Percentiles rank a stretch among this genome's conserved stretches.
Evolutionary conservation across 352 stramenopile genomes (phyloP).

Genomic region (Phytophthora parvispora): DNA sequence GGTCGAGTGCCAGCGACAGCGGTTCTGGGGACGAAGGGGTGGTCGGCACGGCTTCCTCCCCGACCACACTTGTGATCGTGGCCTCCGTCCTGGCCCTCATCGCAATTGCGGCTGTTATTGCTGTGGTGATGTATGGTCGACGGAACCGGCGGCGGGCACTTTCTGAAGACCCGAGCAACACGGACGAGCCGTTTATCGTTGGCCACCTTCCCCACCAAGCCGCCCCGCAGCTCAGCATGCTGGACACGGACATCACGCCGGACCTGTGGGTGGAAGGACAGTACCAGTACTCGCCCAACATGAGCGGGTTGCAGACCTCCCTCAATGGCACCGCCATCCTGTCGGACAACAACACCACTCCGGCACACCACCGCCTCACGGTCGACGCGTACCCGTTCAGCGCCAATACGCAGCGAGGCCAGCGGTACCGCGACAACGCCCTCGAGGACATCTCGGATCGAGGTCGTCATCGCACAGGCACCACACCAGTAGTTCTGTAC

Average conservation of each 20-base stretch:
- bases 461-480: constrained; percentile 29
- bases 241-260: constrained; percentile 44
- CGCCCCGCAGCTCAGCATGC: constrained; percentile 29
- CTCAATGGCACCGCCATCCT: constrained; percentile 48
- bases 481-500: constrained; percentile 44
- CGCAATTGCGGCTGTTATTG: constrained; percentile 35
- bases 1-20: constrained; percentile 27
- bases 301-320: constrained; percentile 36
- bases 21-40: constrained; percentile 7
- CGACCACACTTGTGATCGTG: constrained; percentile 37
- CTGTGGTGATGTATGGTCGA: constrained; percentile 33
- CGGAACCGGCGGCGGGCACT: constrained; percentile 29
- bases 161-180: constrained; percentile 26
- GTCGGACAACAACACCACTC: constrained; percentile 47
- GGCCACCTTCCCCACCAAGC: constrained; percentile 28
- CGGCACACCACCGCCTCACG: constrained; percentile 33
- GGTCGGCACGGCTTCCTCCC: constrained; percentile 20
- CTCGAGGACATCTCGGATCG: constrained; percentile 36
- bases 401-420: constrained; percentile 19
- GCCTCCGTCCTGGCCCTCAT: constrained; percentile 32
- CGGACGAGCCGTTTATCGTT: constrained; percentile 38
- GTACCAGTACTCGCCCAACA: constrained; percentile 42
- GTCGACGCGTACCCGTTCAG: constrained; percentile 39
- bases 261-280: constrained; percentile 43
- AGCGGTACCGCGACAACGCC: constrained; percentile 3